Conservation (phyloP, 179 eudicot species). For the Beta corolliflora region DNA sequence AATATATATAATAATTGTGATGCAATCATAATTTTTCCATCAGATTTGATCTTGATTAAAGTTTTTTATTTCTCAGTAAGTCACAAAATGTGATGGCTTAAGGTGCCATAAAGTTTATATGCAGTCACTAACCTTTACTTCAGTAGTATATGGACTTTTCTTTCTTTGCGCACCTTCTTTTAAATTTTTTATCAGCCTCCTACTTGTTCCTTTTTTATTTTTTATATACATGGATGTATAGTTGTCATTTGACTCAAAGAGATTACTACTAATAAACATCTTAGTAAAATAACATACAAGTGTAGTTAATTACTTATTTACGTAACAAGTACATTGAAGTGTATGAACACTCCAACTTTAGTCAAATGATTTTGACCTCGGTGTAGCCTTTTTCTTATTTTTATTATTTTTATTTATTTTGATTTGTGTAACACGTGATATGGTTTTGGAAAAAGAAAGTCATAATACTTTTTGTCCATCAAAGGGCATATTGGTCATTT, state of each 20-base stretch:
- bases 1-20: neutral
- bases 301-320: neutral
- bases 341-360: slow-evolving; percentile 12
- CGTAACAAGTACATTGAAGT: neutral
- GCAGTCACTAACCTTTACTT: slow-evolving; percentile 4
- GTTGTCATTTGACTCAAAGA: slow-evolving; percentile 29
- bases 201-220: neutral
- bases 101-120: neutral
- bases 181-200: slow-evolving; percentile 14
- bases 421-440: slow-evolving; percentile 32
- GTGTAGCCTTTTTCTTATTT: neutral
- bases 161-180: slow-evolving; percentile 16
- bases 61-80: neutral
- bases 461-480: slow-evolving; percentile 29
- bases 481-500: slow-evolving; percentile 21
- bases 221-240: slow-evolving; percentile 13
- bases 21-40: neutral
- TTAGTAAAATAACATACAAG: neutral
- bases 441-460: slow-evolving; percentile 29
- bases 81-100: neutral
- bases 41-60: slow-evolving; percentile 6
- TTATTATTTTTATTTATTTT: too few species aligned
- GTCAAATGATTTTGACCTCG: slow-evolving; percentile 33
- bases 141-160: slow-evolving; percentile 20
- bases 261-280: slow-evolving; percentile 2